Evolutionary conservation across 129 eudicot genomes (phyloP), one percentile per base, ranked within the genome.

Genomic region (Ambrosia artemisiifolia): DNA sequence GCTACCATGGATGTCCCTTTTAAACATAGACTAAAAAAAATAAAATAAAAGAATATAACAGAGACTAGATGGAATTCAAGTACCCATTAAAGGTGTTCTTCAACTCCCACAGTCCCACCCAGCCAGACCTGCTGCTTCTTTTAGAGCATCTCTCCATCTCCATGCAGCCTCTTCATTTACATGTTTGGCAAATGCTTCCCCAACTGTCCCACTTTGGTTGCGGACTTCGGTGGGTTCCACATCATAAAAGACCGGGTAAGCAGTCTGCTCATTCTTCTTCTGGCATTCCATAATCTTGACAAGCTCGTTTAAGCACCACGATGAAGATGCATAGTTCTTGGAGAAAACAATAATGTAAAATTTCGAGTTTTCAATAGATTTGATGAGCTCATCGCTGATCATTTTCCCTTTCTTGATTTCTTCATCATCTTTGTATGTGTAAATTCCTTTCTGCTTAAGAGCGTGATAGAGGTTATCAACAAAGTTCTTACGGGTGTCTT

Each of bases 211-310:
- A 53, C 59, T 53, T 53, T 16, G 30, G 10, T 53, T 53, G 28
- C 32, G 59, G 8, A 53, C 28, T 53, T 53, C 59, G 3, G 50
- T 65, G 51, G 69, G 69, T 19, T 65, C 69, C 53, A 65, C 69
- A 40, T 65, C 69, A 65, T 65, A 65, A 9, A 65, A 65, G 51
- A 65, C 16, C 0, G 69, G 69, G 69, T 65, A 65, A 65, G 69
- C 50, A 3, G 10, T 64, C 20, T 64, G 50, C 24, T 11, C 70
- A 3, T 1, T 43, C 53, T 0, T 5, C 59, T 53, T 18, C 5
- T 53, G 59, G 28, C 59, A 53, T 19, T 53, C 11, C 10, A 18
- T 53, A 17, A 53, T 53, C 59, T 53, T 53, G 32, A 53, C 59
- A 7, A 17, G 59, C 59, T 53, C 30, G 5, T 18, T 11, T 53